phyloP scores from a whole-genome alignment of 768 basidiomycete species.

The Terana coerulea region DNA sequence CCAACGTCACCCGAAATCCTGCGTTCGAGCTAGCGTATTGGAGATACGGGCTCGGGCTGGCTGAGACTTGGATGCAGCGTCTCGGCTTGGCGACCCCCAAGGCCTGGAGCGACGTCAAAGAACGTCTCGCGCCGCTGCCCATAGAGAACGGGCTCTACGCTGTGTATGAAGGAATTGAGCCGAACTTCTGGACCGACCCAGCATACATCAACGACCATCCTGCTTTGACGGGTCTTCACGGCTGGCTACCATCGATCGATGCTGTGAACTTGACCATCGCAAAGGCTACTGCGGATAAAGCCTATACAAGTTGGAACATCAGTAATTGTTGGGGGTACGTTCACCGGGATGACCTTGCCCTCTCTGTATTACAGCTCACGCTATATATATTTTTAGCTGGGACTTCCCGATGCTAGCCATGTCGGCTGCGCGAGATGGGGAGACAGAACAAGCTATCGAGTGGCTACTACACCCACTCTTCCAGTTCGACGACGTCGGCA shows the following conservation, averaged over 20 bases:
- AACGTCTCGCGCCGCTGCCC: slow-evolving; percentile 48
- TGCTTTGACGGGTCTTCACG: slow-evolving; percentile 49
- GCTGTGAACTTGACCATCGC: slow-evolving; percentile 45
- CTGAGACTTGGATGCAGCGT: slow-evolving; percentile 44
- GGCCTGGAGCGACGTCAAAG: slow-evolving; percentile 41
- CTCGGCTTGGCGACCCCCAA: slow-evolving; percentile 38
- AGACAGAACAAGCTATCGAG: slow-evolving; percentile 45
- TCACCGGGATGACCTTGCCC: not conserved
- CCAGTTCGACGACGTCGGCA: slow-evolving; percentile 56
- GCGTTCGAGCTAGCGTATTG: slow-evolving; percentile 60
- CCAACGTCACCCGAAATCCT: slow-evolving; percentile 51
- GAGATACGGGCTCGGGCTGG: slow-evolving; percentile 46
- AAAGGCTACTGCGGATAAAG: slow-evolving; percentile 47
- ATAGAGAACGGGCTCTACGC: slow-evolving; percentile 47
- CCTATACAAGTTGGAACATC: slow-evolving; percentile 52
- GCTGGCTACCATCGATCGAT: slow-evolving; percentile 52
- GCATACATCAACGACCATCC: slow-evolving; percentile 56
- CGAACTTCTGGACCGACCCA: slow-evolving; percentile 48
- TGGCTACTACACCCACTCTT: slow-evolving; percentile 54
- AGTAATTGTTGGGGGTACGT: slow-evolving; percentile 51
- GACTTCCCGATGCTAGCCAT: slow-evolving; percentile 63
- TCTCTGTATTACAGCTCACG: too few species aligned
- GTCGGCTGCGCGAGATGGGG: slow-evolving; percentile 53
- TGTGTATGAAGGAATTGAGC: slow-evolving; percentile 52
- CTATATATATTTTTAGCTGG: slow-evolving; percentile 41